A percentile compares a stretch with the other conserved stretches of the same genome.
Evolutionary conservation across 2,329 filamentous ascomycete species (phyloP).

Genomic region (Bisporella sp.): DNA sequence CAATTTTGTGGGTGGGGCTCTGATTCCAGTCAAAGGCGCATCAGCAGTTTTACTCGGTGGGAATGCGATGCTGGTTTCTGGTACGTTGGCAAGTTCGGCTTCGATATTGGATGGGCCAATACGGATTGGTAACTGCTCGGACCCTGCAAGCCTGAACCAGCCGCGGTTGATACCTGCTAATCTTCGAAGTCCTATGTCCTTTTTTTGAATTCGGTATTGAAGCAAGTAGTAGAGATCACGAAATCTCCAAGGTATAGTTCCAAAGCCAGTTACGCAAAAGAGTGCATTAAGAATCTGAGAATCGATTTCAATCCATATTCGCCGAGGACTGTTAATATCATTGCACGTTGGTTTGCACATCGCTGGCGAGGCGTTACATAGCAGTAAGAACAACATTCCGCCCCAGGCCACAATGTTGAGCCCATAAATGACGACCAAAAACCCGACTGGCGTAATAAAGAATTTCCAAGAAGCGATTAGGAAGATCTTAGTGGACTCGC

Average conservation of each 20-base stretch:
- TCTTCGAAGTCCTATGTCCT: slow-evolving; percentile 52
- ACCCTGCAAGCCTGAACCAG: slow-evolving; percentile 70
- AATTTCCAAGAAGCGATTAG: slow-evolving; percentile 63
- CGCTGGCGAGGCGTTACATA: slow-evolving; percentile 66
- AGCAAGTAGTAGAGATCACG: slow-evolving; percentile 70
- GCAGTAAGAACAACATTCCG: slow-evolving; percentile 80
- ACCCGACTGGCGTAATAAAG: slow-evolving; percentile 67
- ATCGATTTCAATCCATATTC: slow-evolving; percentile 79
- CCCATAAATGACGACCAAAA: slow-evolving; percentile 71
- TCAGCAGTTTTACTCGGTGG: slow-evolving; percentile 58
- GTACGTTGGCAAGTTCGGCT: slow-evolving; percentile 29
- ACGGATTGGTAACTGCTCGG: slow-evolving; percentile 46
- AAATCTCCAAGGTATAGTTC: slow-evolving; percentile 70
- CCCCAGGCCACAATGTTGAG: slow-evolving; percentile 85
- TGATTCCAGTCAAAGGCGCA: slow-evolving; percentile 62
- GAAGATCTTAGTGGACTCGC: slow-evolving; percentile 50
- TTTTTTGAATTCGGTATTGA: slow-evolving; percentile 50
- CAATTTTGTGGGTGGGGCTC: slow-evolving; percentile 56
- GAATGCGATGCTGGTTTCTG: slow-evolving; percentile 48
- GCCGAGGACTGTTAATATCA: slow-evolving; percentile 67
- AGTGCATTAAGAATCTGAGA: slow-evolving; percentile 16
- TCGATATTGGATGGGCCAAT: slow-evolving; percentile 47
- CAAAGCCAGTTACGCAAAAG: slow-evolving; percentile 15
- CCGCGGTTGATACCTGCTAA: slow-evolving; percentile 67
- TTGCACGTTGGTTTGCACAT: slow-evolving; percentile 69